Evolutionary conservation across 169 alveolate genomes (phyloP), one percentile per base, ranked within the genome.

Genomic region (Plasmodium inui): DNA sequence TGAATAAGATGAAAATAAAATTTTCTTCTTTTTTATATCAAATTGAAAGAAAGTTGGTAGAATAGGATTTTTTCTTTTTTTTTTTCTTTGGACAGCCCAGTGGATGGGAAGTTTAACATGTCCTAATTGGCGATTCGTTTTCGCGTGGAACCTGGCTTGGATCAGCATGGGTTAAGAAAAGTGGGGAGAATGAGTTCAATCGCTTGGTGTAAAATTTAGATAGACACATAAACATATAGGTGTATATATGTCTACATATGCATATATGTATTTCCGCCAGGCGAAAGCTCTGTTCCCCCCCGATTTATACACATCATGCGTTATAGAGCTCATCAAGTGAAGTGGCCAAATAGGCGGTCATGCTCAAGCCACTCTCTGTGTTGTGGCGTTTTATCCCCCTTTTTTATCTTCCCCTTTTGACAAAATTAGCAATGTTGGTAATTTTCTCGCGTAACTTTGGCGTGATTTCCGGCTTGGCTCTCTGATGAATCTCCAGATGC

Each of bases 401-500:
- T 1, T 76, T 26, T 41, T 50, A 89, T 67, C 83, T 89, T 57
- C 94, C 94, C 41, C 72, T 89, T 80, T 96, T 96, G 61, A 96
- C 96, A 17, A 73, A 76, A 22, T 95, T 88, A n/a, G 96, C 96
- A 37, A 95, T 95, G 14, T 91, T 70, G 9, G 96, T 92, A 39
- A 96, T 96, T 71, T 80, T 72, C 57, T 96, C 96, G 22, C 96
- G 57, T 41, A 85, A 14, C 32, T 57, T 82, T 22, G 95, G 94
- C 14, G 95, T 92, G 19, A 94, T 82, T n/a, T 89, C 96, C 26
- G 95, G 95, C 26, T 96, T 96, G 41, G 96, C 96, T 26, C 97
- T 82, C 37, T 84, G 89, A 61, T 96, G 97, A 50, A 95, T 92
- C 76, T 96, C 97, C 82, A 96, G 84, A 57, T 96, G 97, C 76